phyloP scores from a whole-genome alignment of 495 filamentous ascomycete genomes.

The Rostrohypoxylon terebratum region DNA sequence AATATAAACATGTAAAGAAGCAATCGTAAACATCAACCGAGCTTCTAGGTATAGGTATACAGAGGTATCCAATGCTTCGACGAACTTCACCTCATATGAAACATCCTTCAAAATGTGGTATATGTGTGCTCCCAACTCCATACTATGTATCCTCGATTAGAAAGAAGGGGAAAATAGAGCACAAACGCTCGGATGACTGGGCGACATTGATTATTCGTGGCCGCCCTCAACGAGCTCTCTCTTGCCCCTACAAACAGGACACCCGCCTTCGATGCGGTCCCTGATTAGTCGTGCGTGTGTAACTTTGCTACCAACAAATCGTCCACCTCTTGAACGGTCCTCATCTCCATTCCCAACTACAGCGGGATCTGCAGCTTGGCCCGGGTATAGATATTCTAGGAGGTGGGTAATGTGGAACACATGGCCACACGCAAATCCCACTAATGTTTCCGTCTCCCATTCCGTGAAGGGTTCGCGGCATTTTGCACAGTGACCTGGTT shows the following conservation, averaged over 20 bases:
- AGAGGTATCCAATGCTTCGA: conserved; percentile 11
- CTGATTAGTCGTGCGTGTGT: conserved; percentile 83
- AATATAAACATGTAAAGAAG: background rate
- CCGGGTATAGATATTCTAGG: conserved; percentile 63
- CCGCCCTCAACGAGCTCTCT: conserved; percentile 43
- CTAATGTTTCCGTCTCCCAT: conserved; percentile 78
- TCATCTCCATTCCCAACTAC: conserved; percentile 56
- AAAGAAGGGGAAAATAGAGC: conserved; percentile 11
- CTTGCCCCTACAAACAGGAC: conserved; percentile 69
- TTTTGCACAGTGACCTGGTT: conserved; percentile 69
- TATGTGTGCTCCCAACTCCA: conserved; percentile 27
- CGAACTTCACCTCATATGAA: background rate
- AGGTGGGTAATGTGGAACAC: conserved; percentile 90
- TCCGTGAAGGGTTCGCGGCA: conserved; percentile 71
- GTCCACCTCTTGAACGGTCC: conserved; percentile 47
- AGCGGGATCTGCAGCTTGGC: conserved; percentile 47
- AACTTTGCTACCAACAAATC: conserved; percentile 83
- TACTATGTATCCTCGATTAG: conserved; percentile 17
- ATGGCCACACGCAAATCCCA: conserved; percentile 93
- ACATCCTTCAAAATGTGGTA: background rate
- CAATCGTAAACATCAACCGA: background rate
- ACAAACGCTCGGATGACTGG: background rate
- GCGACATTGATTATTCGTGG: conserved; percentile 3
- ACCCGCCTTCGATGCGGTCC: conserved; percentile 76
- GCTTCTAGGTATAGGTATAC: conserved; percentile 5